Conservation (phyloP, 2,329 filamentous ascomycete species). For the Shiraia sp. region DNA sequence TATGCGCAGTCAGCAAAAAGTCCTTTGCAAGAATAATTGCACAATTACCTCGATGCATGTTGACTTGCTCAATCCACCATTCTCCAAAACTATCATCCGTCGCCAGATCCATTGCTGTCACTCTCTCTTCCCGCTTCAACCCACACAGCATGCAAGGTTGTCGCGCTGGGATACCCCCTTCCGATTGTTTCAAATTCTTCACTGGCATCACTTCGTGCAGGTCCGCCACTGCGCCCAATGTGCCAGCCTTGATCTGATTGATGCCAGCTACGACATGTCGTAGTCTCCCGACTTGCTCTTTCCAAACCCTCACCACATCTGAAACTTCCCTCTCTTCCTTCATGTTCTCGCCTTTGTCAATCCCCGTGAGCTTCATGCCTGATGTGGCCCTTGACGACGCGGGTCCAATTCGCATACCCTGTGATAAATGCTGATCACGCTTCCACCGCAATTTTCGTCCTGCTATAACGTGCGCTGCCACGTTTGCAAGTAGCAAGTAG, state of each 20-base stretch:
- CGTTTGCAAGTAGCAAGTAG: constrained; percentile 66
- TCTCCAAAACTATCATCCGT: constrained; percentile 93
- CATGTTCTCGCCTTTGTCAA: constrained; percentile 80
- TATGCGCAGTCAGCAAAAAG: constrained; percentile 32
- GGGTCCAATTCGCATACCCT: constrained; percentile 82
- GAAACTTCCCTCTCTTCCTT: constrained; percentile 84
- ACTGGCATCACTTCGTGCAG: constrained; percentile 71
- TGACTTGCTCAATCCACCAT: constrained; percentile 81
- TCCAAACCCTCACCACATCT: constrained; percentile 77
- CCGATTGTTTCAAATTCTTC: constrained; percentile 61
- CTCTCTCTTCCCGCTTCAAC: constrained; percentile 81
- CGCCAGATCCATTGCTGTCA: constrained; percentile 73
- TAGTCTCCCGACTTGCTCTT: constrained; percentile 72
- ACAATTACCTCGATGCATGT: constrained; percentile 65
- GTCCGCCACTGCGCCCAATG: constrained; percentile 64
- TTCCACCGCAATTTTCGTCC: constrained; percentile 90
- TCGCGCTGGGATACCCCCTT: constrained; percentile 73
- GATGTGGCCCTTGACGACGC: constrained; percentile 68
- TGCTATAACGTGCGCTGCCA: constrained; percentile 78
- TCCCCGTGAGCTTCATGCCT: constrained; percentile 88
- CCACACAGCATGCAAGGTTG: constrained; percentile 85
- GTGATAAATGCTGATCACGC: constrained; percentile 79
- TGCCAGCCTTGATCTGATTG: constrained; percentile 53
- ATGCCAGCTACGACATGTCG: constrained; percentile 71
- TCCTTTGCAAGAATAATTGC: not conserved